phyloP scores from a whole-genome alignment of 805 yeast genomes.

The Helenozyma rhizophorensis region DNA sequence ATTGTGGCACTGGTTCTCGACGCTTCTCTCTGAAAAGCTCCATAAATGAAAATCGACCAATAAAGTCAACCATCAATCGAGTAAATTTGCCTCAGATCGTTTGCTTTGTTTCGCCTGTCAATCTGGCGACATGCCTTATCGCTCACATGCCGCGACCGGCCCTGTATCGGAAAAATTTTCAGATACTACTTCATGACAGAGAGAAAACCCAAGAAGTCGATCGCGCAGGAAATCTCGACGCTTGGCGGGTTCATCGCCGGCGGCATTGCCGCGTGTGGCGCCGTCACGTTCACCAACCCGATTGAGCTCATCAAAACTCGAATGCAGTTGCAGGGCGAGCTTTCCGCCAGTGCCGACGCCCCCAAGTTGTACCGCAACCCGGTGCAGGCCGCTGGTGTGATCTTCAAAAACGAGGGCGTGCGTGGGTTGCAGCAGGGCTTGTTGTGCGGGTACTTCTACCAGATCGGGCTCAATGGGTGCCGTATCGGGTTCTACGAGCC shows the following conservation, averaged over 20 bases:
- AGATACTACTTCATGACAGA: too few species aligned
- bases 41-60: too few species aligned
- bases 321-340: constrained; percentile 96
- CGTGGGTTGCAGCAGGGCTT: constrained; percentile 88
- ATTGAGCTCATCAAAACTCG: constrained; percentile 91
- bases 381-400: constrained; percentile 71
- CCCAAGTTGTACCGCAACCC: constrained; percentile 71
- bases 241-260: constrained; percentile 86
- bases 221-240: constrained; percentile 44
- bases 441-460: constrained; percentile 84
- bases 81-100: too few species aligned
- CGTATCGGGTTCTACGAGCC: constrained; percentile 95
- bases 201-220: constrained; percentile 4
- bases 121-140: too few species aligned
- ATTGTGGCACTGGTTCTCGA: too few species aligned
- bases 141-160: too few species aligned
- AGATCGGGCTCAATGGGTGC: constrained; percentile 88
- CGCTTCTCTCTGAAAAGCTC: too few species aligned
- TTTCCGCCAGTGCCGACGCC: constrained; percentile 48
- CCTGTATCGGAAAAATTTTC: too few species aligned
- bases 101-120: too few species aligned
- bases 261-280: constrained; percentile 89
- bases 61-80: too few species aligned
- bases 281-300: constrained; percentile 95
- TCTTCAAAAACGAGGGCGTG: constrained; percentile 77